Evolutionary conservation across 768 basidiomycete species (phyloP), one percentile per base, ranked within the genome.

Genomic region (Rhodotorula sphaerocarpa): DNA sequence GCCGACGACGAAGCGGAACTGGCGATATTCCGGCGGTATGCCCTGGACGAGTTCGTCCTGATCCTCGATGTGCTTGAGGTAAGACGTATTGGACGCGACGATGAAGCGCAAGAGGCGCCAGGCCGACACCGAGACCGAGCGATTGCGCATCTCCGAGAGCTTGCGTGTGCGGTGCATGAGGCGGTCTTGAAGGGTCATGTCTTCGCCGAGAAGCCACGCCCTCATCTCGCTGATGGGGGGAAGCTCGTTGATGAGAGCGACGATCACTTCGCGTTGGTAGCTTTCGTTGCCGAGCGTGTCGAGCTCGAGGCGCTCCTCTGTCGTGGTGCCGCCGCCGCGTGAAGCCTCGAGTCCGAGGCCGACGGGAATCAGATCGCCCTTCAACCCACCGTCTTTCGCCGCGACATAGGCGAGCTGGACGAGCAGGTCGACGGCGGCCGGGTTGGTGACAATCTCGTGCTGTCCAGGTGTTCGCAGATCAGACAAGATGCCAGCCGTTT

Each of bases 1-100:
- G 7, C 85, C 86, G 16, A 85, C 84, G 57, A 82, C 82, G 73
- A 87, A 82, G 28, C 83, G 78, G 72, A 85, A 87, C 65, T 87
- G 86, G 31, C 79, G 75, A 80, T 81, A 85, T 1, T 60, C 70
- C 73, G 59, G 71, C 81, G 83, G 81, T 25, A 85, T 74, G 54
- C 81, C 81, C 61, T 79, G 76, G 50, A 86, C 78, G 21, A 76
- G 73, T 64, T 86, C 83, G 50, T 82, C 82, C 11, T 76, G 75
- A 6, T 79, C 76, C 16, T 78, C 78, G 44, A 86, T 80, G 61
- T 83, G 82, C 74, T 86, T 83, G 16, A 86, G 77, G 70, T 86
- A 80, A 1, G 85, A 82, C 3, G 85, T 86, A 70, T 84, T 86
- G 20, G 85, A 86, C 0, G 83, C 85, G 31, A 87, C 80, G 61